Evolutionary conservation across 768 basidiomycete species (phyloP).

Genomic region (Calocybe cyanea): DNA sequence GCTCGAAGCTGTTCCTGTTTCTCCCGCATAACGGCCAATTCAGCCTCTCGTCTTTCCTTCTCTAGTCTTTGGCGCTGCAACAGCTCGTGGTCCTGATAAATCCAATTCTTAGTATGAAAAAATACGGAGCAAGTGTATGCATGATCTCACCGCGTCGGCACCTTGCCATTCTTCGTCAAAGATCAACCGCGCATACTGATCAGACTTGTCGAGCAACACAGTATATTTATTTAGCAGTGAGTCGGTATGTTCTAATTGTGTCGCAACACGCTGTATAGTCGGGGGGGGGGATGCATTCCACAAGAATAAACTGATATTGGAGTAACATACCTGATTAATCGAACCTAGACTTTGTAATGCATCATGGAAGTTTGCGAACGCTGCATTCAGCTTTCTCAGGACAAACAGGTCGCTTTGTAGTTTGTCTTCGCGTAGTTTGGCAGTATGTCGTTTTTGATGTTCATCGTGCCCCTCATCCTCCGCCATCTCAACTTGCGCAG

Average conservation of each 20-base stretch:
- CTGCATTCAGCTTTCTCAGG: slow-evolving; percentile 66
- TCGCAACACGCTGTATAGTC: slow-evolving; percentile 51
- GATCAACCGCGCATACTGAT: slow-evolving; percentile 61
- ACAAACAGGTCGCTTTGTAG: slow-evolving; percentile 71
- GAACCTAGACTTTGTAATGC: slow-evolving; percentile 60
- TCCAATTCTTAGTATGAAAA: background rate
- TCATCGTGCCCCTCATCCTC: slow-evolving; percentile 19
- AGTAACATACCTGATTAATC: slow-evolving; percentile 60
- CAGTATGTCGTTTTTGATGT: slow-evolving; percentile 13
- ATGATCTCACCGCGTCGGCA: slow-evolving; percentile 57
- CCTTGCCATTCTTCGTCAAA: slow-evolving; percentile 79
- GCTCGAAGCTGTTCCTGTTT: slow-evolving; percentile 48
- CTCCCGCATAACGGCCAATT: slow-evolving; percentile 27
- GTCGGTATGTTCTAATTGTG: slow-evolving; percentile 69
- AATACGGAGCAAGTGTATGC: background rate
- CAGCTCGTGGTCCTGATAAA: slow-evolving; percentile 56
- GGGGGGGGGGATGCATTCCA: background rate
- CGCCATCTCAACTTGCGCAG: background rate
- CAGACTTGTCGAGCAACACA: slow-evolving; percentile 63
- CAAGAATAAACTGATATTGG: background rate
- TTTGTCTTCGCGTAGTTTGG: slow-evolving; percentile 55
- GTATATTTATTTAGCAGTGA: slow-evolving; percentile 74
- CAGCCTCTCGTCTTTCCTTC: slow-evolving; percentile 38
- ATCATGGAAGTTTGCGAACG: slow-evolving; percentile 66
- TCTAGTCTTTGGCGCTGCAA: slow-evolving; percentile 47